Base-by-base conservation (phyloP, 805 yeast species). In the Yarrowia alimentaria region DNA sequence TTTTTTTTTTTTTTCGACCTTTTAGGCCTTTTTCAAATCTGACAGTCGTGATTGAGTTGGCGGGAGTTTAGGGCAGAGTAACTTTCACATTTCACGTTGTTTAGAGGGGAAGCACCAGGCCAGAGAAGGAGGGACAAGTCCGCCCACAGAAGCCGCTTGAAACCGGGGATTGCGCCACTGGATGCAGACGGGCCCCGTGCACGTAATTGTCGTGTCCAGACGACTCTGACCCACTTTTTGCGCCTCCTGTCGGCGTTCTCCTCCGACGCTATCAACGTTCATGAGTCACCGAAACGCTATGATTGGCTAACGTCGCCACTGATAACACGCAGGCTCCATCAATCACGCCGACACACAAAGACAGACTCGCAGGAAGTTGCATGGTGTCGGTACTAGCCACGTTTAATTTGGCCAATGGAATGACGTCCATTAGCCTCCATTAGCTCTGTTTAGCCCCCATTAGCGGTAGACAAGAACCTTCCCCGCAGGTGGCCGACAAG, bases 341-440 rank as follows among this genome's bases (percentile, higher is more conserved):
- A 26, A 40, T 40, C 33, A 26, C 33, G 47, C 33, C 33, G 33
- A 16, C 11, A 11, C 16, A 26, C 33, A 40, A 40, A 28, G 33
- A 11, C 12, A 13, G 24, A 13, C 12, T 18, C 28, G 47, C 47
- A 40, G 33, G 17, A 18, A 33, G 18, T 20, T 29, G 33, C 47
- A 19, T 26, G 33, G 8, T 25, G 17, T 32, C 30, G 19, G 47
- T 40, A 40, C 47, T 26, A 40, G 33, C 33, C 47, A 40, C 32
- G 47, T 40, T 40, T 40, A 40, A 26, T 28, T 40, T 18, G 47
- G 47, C 47, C 47, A 40, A 40, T 40, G 47, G 47, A 26, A 40
- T 13, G 30, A 18, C 25, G 33, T 14, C 33, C 19, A 40, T 28
- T 40, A 28, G 25, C 25, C 25, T n/a, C n/a, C n/a, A n/a, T n/a